Base-by-base conservation (phyloP, 768 basidiomycete species). In the Tylopilus sp. region DNA sequence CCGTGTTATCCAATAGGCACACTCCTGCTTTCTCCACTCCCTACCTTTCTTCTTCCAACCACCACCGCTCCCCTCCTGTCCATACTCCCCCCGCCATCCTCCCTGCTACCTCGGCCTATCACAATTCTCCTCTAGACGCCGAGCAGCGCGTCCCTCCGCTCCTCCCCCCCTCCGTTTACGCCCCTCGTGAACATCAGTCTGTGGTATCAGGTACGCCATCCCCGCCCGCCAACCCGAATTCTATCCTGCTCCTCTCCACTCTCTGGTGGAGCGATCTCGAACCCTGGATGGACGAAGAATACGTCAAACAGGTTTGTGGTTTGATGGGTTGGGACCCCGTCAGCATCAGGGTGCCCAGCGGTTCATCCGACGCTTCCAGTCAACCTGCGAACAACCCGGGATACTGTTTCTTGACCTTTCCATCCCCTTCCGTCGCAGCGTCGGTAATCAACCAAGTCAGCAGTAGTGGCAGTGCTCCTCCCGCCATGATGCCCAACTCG, bases 201-300 rank as follows among this genome's bases (percentile, higher is more conserved):
- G 12, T 42, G 12, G 42, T 43, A 25, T 45, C 64, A 26, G 48
- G 44, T 15, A 56, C 56, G 18, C 57, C 56, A 44, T 49, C 66
- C 52, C 56, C 60, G 50, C 50, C 68, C 55, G 52, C 65, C 40
- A 65, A 66, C 52, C 25, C 60, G 56, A 65, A 57, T 62, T 57
- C 63, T 57, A 56, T 51, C 52, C 36, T 73, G 31, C 68, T 76
- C 43, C 79, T 79, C 65, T 79, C 78, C 53, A 87, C 89, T 38
- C 80, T 92, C 59, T 89, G 83, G 78, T 90, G 94, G 83, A 83
- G 85, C 57, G 88, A 91, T 62, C 80, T 95, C 48, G 93, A 95
- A 69, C 83, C 86, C 58, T 95, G 93, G 93, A 95, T 95, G 94
- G 91, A 95, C 73, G 91, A 93, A 80, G 87, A 90, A 67, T 95